These are phyloP conservation scores for Pochonia chlamydosporia DNA, from an alignment of 2,329 filamentous ascomycete genomes.

Conservation along the genomic window DNA sequence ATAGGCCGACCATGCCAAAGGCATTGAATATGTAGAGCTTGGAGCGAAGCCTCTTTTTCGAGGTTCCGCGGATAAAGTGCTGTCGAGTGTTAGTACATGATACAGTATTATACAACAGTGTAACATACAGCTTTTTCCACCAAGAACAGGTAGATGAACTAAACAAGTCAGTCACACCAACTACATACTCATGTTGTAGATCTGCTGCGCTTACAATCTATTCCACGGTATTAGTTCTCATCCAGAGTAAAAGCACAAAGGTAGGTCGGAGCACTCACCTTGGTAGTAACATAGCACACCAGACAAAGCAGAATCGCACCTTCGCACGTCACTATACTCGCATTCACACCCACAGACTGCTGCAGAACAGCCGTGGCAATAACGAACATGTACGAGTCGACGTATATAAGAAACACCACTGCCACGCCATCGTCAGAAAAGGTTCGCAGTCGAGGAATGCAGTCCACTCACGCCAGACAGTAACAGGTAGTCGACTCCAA, in stretches of 20 bases:
- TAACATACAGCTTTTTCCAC: constrained; percentile 54
- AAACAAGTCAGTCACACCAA: neutral
- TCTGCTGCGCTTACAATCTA: constrained; percentile 24
- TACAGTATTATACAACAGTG: constrained; percentile 1
- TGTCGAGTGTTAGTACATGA: constrained; percentile 18
- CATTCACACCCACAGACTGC: constrained; percentile 51
- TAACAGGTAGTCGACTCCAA: constrained; percentile 35
- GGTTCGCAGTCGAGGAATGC: neutral
- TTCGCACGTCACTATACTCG: constrained; percentile 43
- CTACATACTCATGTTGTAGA: too few relatives aligned
- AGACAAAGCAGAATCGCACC: constrained; percentile 56
- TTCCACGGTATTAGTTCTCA: too few relatives aligned
- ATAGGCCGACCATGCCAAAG: constrained; percentile 47
- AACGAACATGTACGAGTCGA: constrained; percentile 56
- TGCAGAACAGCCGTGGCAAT: constrained; percentile 51
- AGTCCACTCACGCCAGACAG: constrained; percentile 40
- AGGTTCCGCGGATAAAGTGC: constrained; percentile 51
- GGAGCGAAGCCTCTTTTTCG: constrained; percentile 45
- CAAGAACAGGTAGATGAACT: constrained; percentile 58
- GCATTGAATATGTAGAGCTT: constrained; percentile 57
- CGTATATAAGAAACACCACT: constrained; percentile 57
- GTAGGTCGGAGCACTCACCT: constrained; percentile 34
- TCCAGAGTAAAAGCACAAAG: constrained; percentile 2
- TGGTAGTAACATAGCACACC: constrained; percentile 56
- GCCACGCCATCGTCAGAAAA: neutral